Base-by-base conservation (phyloP, 2,329 filamentous ascomycete species). In the Arthrobotrys pseudoclavata region DNA sequence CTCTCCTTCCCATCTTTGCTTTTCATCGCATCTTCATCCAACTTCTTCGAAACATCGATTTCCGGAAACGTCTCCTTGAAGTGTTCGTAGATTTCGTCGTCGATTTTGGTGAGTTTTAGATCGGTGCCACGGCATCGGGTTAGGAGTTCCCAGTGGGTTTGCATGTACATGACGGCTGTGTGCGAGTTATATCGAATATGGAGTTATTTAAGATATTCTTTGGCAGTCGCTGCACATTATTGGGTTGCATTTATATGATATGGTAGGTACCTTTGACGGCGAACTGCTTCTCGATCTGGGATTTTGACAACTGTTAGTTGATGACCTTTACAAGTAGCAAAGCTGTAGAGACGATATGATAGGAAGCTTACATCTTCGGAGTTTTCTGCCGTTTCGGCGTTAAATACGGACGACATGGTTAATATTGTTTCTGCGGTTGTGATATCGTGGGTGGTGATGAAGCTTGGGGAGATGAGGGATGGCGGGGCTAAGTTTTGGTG, bases 241-340 rank as follows among this genome's bases (percentile, higher is more conserved):
- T n/a, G n/a, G n/a, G 6, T 15, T n/a, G 2, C 15, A 4, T 15
- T 24, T 42, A 37, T 26, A 40, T 18, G n/a, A 4, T 45, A 61
- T 64, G 34, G 12, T 64, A 64, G 83, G 53, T 82, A 93, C 92
- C 92, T 87, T 98, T 98, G 82, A 99, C 96, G 31, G 96, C 96
- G 83, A 99, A 99, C 85, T 98, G 96, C 88, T 97, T 97, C 88
- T 99, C 96, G 84, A 99, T 97, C 92, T 97, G n/a, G 24, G 80
- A 47, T 47, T 48, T 60, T 7, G 18, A 6, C 7, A 4, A 47
- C 3, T n/a, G 26, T 34, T 48, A 40, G 60, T 18, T 53, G 4
- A 42, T 47, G 1, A 47, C 18, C 7, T 22, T 15, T 10, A 4
- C 12, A n/a, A n/a, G n/a, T n/a, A n/a, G n/a, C n/a, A n/a, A n/a